Evolutionary conservation across 2,329 filamentous ascomycete genomes (phyloP), one percentile per base, ranked within the genome.

Genomic region (Huntiella moniliformis): DNA sequence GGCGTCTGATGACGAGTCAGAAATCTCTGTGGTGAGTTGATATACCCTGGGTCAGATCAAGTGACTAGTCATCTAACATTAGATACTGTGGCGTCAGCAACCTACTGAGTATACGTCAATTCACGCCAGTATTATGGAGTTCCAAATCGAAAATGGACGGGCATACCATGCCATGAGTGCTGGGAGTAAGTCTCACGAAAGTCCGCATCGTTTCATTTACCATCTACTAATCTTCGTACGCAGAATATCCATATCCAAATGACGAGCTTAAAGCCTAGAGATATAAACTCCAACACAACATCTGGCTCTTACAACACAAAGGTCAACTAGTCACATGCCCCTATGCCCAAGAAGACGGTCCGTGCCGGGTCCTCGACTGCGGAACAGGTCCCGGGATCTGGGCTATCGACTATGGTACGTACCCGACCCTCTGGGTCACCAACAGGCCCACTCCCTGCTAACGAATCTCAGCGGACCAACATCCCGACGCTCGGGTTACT

Each of bases 341-440:
- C 0, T 40, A 47, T 11, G 50, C 55, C 13, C 22, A 28, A 28
- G 18, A 10, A 3, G 53, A 45, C 10, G 52, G 52, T 1, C 40
- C 58, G 8, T 41, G 48, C 5, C 56, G 55, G 2, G 56, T 63
- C 5, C 56, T 71, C 1, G 67, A 71, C 53, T 53, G 66, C 17
- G 67, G 66, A 17, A 68, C 65, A 2, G 67, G 67, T 0, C 69
- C 67, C 2, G 66, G 66, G 13, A 56, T 60, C 10, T 65, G 62
- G 61, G 61, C 61, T 2, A 62, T 69, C 15, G 3, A 16, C 15
- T 42, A 42, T n/a, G 40, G 40, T 42, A 12, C 13, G 15, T 13
- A 32, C 3, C 8, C 11, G 3, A 13, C 13, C 22, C 6, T 15
- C 5, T 10, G 4, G 28, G 15, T 34, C 28, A 2, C 12, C 11